Evolutionary conservation across 345 rosid species (phyloP).

Genomic region (Erysimum cheiranthoides): DNA sequence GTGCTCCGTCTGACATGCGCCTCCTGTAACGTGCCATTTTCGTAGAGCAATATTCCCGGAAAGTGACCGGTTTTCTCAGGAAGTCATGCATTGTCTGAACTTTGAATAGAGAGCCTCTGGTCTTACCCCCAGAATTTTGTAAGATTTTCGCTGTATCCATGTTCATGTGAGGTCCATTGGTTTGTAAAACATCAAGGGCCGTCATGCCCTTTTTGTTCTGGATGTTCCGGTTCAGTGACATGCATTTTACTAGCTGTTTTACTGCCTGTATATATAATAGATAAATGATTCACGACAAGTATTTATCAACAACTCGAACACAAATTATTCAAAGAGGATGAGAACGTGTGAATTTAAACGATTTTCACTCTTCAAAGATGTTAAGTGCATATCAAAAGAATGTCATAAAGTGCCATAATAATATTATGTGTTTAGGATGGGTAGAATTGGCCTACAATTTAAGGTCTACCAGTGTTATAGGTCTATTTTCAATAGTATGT

Average conservation of each 20-base stretch:
- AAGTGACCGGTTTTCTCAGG: neutral
- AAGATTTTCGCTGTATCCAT: neutral
- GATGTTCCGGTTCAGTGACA: constrained; percentile 32
- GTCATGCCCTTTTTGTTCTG: constrained; percentile 17
- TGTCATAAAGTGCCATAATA: too few species aligned
- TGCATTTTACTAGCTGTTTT: constrained; percentile 20
- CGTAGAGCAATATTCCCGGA: neutral
- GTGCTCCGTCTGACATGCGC: constrained; percentile 10
- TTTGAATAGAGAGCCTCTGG: neutral
- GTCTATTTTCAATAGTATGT: too few species aligned
- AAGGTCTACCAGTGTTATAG: too few species aligned
- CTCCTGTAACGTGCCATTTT: neutral
- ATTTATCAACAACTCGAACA: neutral
- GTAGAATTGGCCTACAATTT: too few species aligned
- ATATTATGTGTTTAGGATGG: too few species aligned
- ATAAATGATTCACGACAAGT: too few species aligned
- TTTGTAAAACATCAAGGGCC: constrained; percentile 25
- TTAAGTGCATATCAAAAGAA: too few species aligned
- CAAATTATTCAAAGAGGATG: neutral
- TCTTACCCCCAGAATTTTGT: neutral
- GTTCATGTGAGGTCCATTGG: neutral
- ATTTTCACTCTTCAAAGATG: too few species aligned
- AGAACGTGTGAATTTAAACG: too few species aligned
- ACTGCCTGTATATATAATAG: constrained; percentile 40
- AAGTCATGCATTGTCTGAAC: neutral